These are phyloP conservation scores for Endothia cerciana DNA, from an alignment of 2,329 filamentous ascomycete species.

Conservation along the genomic window DNA sequence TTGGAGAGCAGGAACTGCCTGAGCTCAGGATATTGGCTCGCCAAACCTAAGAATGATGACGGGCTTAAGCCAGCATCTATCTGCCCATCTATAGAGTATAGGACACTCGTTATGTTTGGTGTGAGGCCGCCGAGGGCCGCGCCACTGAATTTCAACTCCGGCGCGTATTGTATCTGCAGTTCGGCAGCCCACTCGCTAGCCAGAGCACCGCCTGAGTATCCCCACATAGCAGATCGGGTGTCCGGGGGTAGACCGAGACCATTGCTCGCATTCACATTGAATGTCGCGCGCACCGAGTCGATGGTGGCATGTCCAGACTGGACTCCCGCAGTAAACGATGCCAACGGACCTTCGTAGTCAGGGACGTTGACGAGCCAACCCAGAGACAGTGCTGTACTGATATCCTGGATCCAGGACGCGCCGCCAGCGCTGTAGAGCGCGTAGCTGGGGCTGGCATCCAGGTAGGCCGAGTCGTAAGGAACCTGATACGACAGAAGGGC, in stretches of 20 bases:
- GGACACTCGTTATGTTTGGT: slow-evolving; percentile 43
- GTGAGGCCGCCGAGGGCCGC: slow-evolving; percentile 54
- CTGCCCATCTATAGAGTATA: slow-evolving; percentile 40
- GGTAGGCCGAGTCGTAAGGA: slow-evolving; percentile 44
- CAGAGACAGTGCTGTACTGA: slow-evolving; percentile 40
- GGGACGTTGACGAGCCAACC: slow-evolving; percentile 51
- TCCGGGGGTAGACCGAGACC: slow-evolving; percentile 32
- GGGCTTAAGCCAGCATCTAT: slow-evolving; percentile 15
- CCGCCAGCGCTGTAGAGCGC: slow-evolving; percentile 34
- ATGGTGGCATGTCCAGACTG: slow-evolving; percentile 49
- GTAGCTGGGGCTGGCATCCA: slow-evolving; percentile 45
- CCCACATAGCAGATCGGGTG: slow-evolving; percentile 49
- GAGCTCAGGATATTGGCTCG: slow-evolving; percentile 39
- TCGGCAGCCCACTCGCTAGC: slow-evolving; percentile 58
- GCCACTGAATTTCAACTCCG: slow-evolving; percentile 53
- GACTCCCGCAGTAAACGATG: slow-evolving; percentile 48
- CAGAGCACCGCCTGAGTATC: slow-evolving; percentile 59
- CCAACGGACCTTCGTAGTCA: slow-evolving; percentile 50
- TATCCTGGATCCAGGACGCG: slow-evolving; percentile 32
- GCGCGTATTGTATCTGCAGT: slow-evolving; percentile 55
- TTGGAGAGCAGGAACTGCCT: slow-evolving; percentile 33
- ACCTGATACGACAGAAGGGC: slow-evolving; percentile 48
- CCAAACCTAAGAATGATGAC: slow-evolving; percentile 36
- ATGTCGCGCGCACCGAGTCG: slow-evolving; percentile 49
- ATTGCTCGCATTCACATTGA: slow-evolving; percentile 33